Conservation (phyloP, 148 eudicot genomes). For the Rhododendron mucronatum region DNA sequence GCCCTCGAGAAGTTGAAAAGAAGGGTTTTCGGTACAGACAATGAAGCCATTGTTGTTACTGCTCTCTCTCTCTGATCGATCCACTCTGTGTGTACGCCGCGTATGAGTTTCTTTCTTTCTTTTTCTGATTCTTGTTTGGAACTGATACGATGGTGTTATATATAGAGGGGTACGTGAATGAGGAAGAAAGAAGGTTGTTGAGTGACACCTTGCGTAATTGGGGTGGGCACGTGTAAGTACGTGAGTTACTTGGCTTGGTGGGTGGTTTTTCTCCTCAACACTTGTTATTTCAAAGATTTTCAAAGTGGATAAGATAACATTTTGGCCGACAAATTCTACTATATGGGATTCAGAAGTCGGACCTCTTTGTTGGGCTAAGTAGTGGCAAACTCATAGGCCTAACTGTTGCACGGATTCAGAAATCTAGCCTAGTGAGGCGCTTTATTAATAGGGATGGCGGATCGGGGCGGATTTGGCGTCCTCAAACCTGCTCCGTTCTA, state of each 20-base stretch:
- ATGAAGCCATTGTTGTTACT: constrained; percentile 34
- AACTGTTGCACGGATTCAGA: too few relatives aligned
- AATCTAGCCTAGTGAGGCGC: rapidly evolving
- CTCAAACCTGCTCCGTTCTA: too few relatives aligned
- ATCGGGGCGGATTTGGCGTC: too few relatives aligned
- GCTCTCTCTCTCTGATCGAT: not conserved
- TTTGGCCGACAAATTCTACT: not conserved
- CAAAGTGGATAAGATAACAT: not conserved
- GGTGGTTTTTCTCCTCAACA: not conserved
- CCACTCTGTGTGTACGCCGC: not conserved
- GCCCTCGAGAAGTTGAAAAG: constrained; percentile 39
- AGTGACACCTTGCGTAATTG: constrained; percentile 25
- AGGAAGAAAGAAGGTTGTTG: constrained; percentile 24
- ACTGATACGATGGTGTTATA: not conserved
- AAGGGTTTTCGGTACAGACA: constrained; percentile 33
- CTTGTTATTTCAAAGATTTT: not conserved
- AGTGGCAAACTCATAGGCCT: not conserved
- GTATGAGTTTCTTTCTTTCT: not conserved
- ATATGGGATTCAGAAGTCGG: not conserved
- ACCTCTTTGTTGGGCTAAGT: not conserved
- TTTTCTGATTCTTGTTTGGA: not conserved
- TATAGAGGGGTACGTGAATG: not conserved
- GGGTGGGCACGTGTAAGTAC: constrained; percentile 17
- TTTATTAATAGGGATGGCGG: too few relatives aligned
- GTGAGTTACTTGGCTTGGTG: not conserved